A percentile compares a stretch with the other conserved stretches of the same genome.
Conservation (phyloP, 768 basidiomycete genomes). For the Xanthoconium stramineum region DNA sequence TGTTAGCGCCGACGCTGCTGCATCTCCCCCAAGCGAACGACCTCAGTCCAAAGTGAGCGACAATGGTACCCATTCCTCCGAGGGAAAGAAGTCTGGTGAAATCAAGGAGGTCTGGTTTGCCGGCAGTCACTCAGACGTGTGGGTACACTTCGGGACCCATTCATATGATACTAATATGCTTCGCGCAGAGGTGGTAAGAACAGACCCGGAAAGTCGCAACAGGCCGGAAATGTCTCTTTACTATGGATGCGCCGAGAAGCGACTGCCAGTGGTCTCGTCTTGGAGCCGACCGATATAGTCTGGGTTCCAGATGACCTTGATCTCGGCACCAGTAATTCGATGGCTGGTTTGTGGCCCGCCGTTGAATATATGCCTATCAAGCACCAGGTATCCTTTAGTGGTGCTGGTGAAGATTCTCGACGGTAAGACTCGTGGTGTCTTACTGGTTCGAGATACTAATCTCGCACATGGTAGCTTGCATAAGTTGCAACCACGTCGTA, state of each 20-base stretch:
- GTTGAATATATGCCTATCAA: slow-evolving; percentile 25
- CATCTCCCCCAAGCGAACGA: neutral
- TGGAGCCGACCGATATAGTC: slow-evolving; percentile 26
- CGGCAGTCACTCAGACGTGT: slow-evolving; percentile 41
- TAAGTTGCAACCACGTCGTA: slow-evolving; percentile 21
- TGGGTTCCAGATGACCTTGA: slow-evolving; percentile 28
- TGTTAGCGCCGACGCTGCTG: neutral
- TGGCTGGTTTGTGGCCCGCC: slow-evolving; percentile 11
- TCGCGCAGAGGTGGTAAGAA: slow-evolving; percentile 22
- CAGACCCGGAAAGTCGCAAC: slow-evolving; percentile 18
- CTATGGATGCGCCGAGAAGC: slow-evolving; percentile 37
- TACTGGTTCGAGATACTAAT: neutral
- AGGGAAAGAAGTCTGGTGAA: slow-evolving; percentile 2
- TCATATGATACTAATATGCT: neutral
- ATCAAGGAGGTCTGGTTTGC: slow-evolving; percentile 72
- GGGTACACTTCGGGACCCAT: neutral
- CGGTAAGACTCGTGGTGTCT: slow-evolving; percentile 7
- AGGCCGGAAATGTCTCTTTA: slow-evolving; percentile 26
- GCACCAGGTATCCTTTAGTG: slow-evolving; percentile 21
- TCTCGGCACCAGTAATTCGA: slow-evolving; percentile 21
- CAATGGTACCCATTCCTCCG: neutral
- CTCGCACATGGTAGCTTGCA: slow-evolving; percentile 9
- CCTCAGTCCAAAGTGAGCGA: neutral
- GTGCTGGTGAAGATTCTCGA: slow-evolving; percentile 13
- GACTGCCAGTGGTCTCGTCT: slow-evolving; percentile 19